A percentile compares a stretch with the other conserved stretches of the same genome.
phyloP scores from a whole-genome alignment of 2,329 filamentous ascomycete genomes.

The Paraphoma sp. region DNA sequence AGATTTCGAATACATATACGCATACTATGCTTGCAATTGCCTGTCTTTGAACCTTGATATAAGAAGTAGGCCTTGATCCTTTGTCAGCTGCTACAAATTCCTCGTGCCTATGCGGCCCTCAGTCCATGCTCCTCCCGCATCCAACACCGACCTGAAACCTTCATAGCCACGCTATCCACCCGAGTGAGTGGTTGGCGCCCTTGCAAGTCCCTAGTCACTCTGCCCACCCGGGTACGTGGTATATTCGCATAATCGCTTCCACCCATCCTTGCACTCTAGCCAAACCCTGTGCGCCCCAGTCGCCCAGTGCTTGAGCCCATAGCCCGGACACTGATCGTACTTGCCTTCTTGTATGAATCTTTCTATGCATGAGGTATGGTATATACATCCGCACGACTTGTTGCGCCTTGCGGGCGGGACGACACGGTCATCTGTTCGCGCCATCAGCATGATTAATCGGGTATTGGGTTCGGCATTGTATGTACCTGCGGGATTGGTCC shows the following conservation, averaged over 20 bases:
- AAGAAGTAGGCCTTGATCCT: neutral
- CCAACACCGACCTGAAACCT: neutral
- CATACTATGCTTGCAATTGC: neutral
- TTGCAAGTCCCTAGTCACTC: too few relatives aligned
- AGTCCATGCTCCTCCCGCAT: neutral
- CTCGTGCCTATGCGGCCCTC: too few relatives aligned
- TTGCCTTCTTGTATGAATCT: neutral
- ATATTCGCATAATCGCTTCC: neutral
- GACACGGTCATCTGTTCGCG: too few relatives aligned
- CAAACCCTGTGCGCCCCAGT: neutral
- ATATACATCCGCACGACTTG: neutral
- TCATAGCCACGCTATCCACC: too few relatives aligned
- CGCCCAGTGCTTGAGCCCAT: neutral
- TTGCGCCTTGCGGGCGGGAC: neutral
- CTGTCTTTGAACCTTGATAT: neutral
- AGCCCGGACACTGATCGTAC: neutral
- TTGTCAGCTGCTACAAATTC: too few relatives aligned
- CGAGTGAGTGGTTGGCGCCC: too few relatives aligned
- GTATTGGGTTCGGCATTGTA: too few relatives aligned
- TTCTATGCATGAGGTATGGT: neutral
- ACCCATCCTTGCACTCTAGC: neutral
- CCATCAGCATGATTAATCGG: too few relatives aligned
- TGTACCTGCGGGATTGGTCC: too few relatives aligned
- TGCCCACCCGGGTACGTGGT: too few relatives aligned
- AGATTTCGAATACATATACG: slow-evolving; percentile 23